phyloP scores from a whole-genome alignment of 108 stramenopile genomes.

The Conticribra guillardii region DNA sequence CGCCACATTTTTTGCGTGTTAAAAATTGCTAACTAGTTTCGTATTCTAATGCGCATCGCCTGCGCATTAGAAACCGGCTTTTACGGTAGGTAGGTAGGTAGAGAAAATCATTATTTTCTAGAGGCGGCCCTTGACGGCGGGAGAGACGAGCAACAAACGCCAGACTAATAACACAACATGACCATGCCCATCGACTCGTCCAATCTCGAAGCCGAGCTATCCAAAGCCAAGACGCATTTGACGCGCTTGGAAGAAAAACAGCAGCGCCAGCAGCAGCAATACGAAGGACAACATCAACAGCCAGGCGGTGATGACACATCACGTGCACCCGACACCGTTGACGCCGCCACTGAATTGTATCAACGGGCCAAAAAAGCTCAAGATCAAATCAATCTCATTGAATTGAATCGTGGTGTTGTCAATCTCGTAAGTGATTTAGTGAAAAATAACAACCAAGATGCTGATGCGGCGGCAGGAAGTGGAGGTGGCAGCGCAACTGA shows the following conservation, averaged over 20 bases:
- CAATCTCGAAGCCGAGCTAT: not conserved
- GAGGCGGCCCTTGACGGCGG: no score
- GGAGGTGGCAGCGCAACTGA: not conserved
- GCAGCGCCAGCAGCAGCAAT: not conserved
- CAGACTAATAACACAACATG: not conserved
- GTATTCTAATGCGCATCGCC: no score
- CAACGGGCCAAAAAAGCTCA: not conserved
- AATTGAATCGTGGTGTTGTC: not conserved
- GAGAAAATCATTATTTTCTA: no score
- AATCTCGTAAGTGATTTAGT: not conserved
- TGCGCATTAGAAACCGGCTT: no score
- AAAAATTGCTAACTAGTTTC: no score
- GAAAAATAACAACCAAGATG: not conserved
- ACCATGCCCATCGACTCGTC: not conserved
- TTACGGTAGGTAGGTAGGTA: no score
- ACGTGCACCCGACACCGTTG: not conserved
- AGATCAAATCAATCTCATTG: not conserved
- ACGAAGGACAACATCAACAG: not conserved
- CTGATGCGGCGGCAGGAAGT: not conserved
- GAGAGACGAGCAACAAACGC: no score
- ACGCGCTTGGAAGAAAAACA: not conserved
- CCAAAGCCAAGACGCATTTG: not conserved
- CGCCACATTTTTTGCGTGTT: no score
- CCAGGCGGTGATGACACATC: not conserved
- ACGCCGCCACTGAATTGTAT: not conserved